A percentile compares a stretch with the other conserved stretches of the same genome.
phyloP scores from a whole-genome alignment of 1,284 basidiomycete genomes.

The Thecaphora frezii region DNA sequence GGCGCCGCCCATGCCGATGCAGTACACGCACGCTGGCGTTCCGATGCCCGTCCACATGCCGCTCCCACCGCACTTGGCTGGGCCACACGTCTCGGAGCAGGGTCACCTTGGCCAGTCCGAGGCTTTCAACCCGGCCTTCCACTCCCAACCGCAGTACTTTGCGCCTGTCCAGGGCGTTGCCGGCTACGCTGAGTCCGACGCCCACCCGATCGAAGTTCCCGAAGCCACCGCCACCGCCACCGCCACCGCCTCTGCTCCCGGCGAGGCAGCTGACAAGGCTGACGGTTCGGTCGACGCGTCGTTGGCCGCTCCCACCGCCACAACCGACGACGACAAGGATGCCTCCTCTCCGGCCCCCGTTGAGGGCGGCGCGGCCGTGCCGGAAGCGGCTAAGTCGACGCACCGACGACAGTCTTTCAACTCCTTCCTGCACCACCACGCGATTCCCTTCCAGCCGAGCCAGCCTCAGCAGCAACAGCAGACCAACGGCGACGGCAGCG shows the following conservation, averaged over 20 bases:
- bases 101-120: conserved; percentile 9
- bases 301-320: too few species aligned
- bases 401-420: conserved; percentile 48
- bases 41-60: conserved; percentile 46
- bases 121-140: conserved; percentile 20
- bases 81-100: conserved; percentile 15
- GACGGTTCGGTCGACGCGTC: conserved; percentile 4
- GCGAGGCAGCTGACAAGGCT: conserved; percentile 6
- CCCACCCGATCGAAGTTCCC: neutral
- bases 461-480: conserved; percentile 1
- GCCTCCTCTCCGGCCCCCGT: too few species aligned
- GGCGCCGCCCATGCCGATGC: conserved; percentile 42
- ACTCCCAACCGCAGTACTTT: conserved; percentile 10
- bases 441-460: conserved; percentile 48
- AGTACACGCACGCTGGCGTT: conserved; percentile 36
- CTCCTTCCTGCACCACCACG: conserved; percentile 51
- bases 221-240: too few species aligned
- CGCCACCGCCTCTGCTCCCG: too few species aligned
- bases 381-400: conserved; percentile 12
- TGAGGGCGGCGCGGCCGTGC: too few species aligned
- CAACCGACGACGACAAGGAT: conserved; percentile 2
- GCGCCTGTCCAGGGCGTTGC: conserved; percentile 9
- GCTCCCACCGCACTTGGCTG: conserved; percentile 32
- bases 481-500: conserved; percentile 22
- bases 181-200: conserved; percentile 3